These are phyloP conservation scores for Teratosphaeria destructans DNA, from an alignment of 2,329 filamentous ascomycete genomes.

Conservation along the genomic window DNA sequence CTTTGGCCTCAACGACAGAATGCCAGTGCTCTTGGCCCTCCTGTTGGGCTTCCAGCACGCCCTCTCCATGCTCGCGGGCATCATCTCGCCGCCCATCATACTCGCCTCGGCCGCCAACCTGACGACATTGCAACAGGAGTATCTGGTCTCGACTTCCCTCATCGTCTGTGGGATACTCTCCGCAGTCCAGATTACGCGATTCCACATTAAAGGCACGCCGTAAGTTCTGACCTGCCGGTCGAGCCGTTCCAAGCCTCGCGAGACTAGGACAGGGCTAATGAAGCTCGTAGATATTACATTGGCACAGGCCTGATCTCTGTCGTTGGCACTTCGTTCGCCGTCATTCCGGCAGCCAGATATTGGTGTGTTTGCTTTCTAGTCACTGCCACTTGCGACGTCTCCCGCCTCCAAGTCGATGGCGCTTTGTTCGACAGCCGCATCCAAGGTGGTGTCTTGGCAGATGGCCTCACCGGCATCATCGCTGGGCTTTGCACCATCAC, in stretches of 20 bases:
- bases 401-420: slow-evolving; percentile 62
- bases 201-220: slow-evolving; percentile 60
- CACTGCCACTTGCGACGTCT: slow-evolving; percentile 73
- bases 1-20: slow-evolving; percentile 70
- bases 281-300: slow-evolving; percentile 47
- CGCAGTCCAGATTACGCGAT: slow-evolving; percentile 64
- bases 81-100: slow-evolving; percentile 71
- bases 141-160: slow-evolving; percentile 66
- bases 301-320: slow-evolving; percentile 74
- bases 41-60: slow-evolving; percentile 72
- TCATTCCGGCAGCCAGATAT: slow-evolving; percentile 56
- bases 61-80: slow-evolving; percentile 56
- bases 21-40: slow-evolving; percentile 64
- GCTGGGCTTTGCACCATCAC: slow-evolving; percentile 70
- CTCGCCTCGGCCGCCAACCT: slow-evolving; percentile 59
- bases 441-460: slow-evolving; percentile 68
- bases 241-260: not conserved
- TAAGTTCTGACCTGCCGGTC: not conserved
- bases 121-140: slow-evolving; percentile 51
- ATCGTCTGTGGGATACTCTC: slow-evolving; percentile 72
- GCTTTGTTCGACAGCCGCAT: slow-evolving; percentile 63
- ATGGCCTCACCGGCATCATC: slow-evolving; percentile 65
- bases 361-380: slow-evolving; percentile 43
- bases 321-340: slow-evolving; percentile 67
- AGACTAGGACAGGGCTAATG: not conserved